Conservation (phyloP, 1,284 basidiomycete genomes). For the Ceratobasidium papillatum region DNA sequence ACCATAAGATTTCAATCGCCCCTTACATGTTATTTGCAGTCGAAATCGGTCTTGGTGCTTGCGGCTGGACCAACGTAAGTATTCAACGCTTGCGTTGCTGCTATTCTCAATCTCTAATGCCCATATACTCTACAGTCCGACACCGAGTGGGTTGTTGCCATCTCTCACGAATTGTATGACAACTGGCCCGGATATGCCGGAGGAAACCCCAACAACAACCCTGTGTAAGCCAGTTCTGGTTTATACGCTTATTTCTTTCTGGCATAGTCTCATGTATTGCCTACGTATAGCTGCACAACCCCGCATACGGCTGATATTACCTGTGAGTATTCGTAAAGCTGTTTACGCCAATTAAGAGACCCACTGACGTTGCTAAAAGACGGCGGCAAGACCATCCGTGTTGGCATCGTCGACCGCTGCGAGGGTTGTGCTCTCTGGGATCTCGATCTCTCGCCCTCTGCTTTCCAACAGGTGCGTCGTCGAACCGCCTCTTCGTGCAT, state of each 20-base stretch:
- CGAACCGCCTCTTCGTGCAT: too few species aligned
- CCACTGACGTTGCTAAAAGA: not conserved
- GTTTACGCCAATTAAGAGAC: too few species aligned
- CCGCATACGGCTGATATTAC: not conserved
- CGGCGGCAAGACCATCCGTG: slow-evolving; percentile 12
- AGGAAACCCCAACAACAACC: slow-evolving; percentile 33
- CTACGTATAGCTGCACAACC: not conserved
- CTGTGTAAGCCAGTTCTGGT: slow-evolving; percentile 28
- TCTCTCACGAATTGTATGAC: too few species aligned
- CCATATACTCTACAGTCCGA: not conserved
- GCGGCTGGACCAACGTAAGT: slow-evolving; percentile 30
- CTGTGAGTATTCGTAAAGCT: not conserved
- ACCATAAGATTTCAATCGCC: not conserved
- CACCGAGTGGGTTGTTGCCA: not conserved
- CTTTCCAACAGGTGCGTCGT: slow-evolving; percentile 32
- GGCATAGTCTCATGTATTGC: not conserved
- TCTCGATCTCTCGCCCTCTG: slow-evolving; percentile 13
- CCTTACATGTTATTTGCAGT: not conserved
- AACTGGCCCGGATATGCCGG: slow-evolving; percentile 30
- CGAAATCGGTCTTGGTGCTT: slow-evolving; percentile 9
- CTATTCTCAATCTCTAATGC: not conserved
- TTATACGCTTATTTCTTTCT: too few species aligned
- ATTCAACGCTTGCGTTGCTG: too few species aligned
- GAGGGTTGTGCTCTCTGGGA: slow-evolving; percentile 19
- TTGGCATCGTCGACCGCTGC: slow-evolving; percentile 19